Evolutionary conservation across 169 alveolate genomes (phyloP), one percentile per base, ranked within the genome.

Genomic region (Babesia caballi): DNA sequence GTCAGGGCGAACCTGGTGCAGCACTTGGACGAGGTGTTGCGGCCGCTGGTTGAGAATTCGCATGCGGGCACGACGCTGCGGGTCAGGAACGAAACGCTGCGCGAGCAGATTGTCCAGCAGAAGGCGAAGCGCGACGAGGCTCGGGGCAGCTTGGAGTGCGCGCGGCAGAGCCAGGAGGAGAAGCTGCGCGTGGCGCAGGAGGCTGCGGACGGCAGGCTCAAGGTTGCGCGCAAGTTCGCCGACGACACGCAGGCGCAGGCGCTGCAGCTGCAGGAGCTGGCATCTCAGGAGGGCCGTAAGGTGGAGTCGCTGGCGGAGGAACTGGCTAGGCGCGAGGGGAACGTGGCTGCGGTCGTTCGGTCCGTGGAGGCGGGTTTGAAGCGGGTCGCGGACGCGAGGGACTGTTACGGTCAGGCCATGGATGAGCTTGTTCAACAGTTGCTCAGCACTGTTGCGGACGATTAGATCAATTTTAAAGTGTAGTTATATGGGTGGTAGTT

Each of bases 11-110:
- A 65, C 11, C 27, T 75, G 25, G 11, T 49, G 23, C 76, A 63
- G 33, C 85, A 75, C 57, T 30, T 60, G 61, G 61, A 58, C 28
- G 78, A 75, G 52, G 85, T 75, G 44, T n/a, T 66, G 25, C 30
- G 35, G 50, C 85, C 85, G 23, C 56, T 60, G 35, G 68, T 63
- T n/a, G 77, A 75, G 19, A 75, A 58, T 44, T 23, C 40, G 30
- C 50, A 21, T 28, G 57, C 66, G 4, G 33, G 63, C 40, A 61
- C 30, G 58, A 30, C 42, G 19, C 41, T 58, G n/a, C 25, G 52
- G 14, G 38, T 44, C 35, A 56, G 71, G 47, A 54, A 47, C 33
- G 80, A 61, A 47, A 46, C 59, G 8, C 57, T 75, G 50, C 58
- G 40, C 33, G 66, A 63, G 36, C 67, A 58, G 19, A 75, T 75